A percentile compares a stretch with the other conserved stretches of the same genome.
These are phyloP conservation scores for Dendrobium huoshanense DNA, from an alignment of 106 monocot species.

Conservation along the genomic window DNA sequence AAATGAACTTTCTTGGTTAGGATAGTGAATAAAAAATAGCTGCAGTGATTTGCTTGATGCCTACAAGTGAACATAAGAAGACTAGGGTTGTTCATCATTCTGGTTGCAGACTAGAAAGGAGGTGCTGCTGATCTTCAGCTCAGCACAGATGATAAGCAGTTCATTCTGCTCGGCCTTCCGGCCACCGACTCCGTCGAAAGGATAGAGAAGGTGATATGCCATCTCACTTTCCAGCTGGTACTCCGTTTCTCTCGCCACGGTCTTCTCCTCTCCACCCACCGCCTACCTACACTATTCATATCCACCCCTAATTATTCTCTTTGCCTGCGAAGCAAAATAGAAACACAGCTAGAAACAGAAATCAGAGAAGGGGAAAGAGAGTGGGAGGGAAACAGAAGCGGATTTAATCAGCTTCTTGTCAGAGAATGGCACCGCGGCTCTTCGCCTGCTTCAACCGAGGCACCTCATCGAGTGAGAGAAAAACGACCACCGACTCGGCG, in stretches of 20 bases:
- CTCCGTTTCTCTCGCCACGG: constrained; percentile 22
- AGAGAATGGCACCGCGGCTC: constrained; percentile 52
- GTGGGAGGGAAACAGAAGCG: neutral
- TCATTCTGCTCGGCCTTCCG: neutral
- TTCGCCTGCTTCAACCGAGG: constrained; percentile 48
- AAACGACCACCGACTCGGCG: constrained; percentile 30
- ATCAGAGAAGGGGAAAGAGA: neutral
- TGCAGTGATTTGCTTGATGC: no score
- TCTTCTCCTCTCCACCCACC: constrained; percentile 18
- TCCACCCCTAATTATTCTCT: neutral
- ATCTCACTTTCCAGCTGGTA: constrained; percentile 1
- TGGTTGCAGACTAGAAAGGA: no score
- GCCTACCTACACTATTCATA: constrained; percentile 5
- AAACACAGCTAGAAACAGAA: neutral
- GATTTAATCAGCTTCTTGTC: neutral
- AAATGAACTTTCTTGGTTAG: no score
- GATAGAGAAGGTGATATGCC: neutral
- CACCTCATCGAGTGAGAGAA: constrained; percentile 5
- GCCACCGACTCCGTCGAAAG: neutral
- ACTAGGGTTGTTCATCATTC: no score
- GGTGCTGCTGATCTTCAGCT: no score
- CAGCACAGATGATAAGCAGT: no score
- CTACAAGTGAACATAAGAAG: no score
- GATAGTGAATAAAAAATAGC: no score
- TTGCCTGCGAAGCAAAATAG: neutral